phyloP scores from a whole-genome alignment of 768 basidiomycete species.

The Clitopilus passeckerianus region DNA sequence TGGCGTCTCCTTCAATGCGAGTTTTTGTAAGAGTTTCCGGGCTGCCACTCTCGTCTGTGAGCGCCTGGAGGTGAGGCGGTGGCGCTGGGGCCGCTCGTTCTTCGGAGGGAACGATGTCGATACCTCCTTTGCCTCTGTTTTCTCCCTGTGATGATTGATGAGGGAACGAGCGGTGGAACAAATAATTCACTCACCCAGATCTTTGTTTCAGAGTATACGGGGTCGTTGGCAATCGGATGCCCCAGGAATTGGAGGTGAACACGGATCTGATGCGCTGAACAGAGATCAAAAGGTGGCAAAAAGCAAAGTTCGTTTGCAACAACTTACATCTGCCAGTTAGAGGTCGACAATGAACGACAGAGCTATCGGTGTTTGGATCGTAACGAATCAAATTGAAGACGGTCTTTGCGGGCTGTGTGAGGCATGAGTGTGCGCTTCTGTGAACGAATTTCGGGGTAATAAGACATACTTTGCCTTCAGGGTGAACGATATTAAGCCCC shows the following conservation, averaged over 20 bases:
- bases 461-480: slow-evolving; percentile 77
- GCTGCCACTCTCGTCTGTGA: slow-evolving; percentile 33
- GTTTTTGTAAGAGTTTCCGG: slow-evolving; percentile 38
- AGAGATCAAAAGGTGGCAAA: slow-evolving; percentile 3
- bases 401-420: slow-evolving; percentile 73
- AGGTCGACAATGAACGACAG: slow-evolving; percentile 86
- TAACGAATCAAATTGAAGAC: slow-evolving; percentile 82
- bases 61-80: slow-evolving; percentile 38
- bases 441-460: not conserved
- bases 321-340: slow-evolving; percentile 87
- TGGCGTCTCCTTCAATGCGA: slow-evolving; percentile 5
- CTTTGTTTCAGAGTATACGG: slow-evolving; percentile 77
- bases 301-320: slow-evolving; percentile 1
- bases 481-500: slow-evolving; percentile 94
- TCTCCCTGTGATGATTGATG: slow-evolving; percentile 44
- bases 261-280: slow-evolving; percentile 89
- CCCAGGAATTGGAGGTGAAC: slow-evolving; percentile 97
- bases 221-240: slow-evolving; percentile 91
- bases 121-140: slow-evolving; percentile 71
- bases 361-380: slow-evolving; percentile 74
- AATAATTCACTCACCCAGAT: slow-evolving; percentile 57
- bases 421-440: slow-evolving; percentile 1
- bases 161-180: slow-evolving; percentile 4
- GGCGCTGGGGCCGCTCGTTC: slow-evolving; percentile 61
- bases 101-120: slow-evolving; percentile 68